Evolutionary conservation across 1,284 basidiomycete genomes (phyloP), one percentile per base, ranked within the genome.

Genomic region (Cryptococcus sp.): DNA sequence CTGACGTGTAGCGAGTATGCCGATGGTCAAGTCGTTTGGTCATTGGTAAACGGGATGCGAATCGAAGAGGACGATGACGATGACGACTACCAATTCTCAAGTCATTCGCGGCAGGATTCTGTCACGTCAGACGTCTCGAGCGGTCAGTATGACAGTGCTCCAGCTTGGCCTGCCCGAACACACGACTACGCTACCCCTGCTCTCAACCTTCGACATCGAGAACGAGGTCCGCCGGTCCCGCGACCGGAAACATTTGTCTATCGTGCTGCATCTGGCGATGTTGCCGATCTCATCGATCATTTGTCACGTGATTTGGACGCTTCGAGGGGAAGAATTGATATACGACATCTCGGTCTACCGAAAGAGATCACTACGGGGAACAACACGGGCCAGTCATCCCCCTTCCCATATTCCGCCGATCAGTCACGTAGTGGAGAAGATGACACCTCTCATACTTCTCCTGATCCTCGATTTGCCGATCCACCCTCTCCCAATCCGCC

Each of bases 241-340:
- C 54, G 68, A 11, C 68, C 68, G 14, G 62, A 63, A 28, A 70
- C 68, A 5, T 58, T 64, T 36, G 64, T 66, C 23, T 74, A 64
- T 55, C 68, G 62, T 52, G 67, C 72, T 1, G 68, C 66, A 2
- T 57, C 64, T 2, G 53, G 55, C 7, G 69, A 74, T 52, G 66
- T 74, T 10, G 72, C 64, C 9, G 72, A 72, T 49, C 61, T 74
- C 2, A 74, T 74, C 43, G 69, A 72, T 53, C 67, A 71, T 46
- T 54, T 74, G 1, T 69, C 69, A 1, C 40, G 55, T 10, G 57
- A 65, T 19, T 56, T 57, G 4, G 61, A 60, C 25, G 64, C 64
- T 11, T 61, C 62, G 5, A 60, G 60, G 25, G 72, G 70, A 5
- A 62, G 72, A 1, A 71, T 74, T 40, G 69, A 71, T 41, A 64